Evolutionary conservation across 139 green algal species (phyloP).

Genomic region (Closterium sp.): DNA sequence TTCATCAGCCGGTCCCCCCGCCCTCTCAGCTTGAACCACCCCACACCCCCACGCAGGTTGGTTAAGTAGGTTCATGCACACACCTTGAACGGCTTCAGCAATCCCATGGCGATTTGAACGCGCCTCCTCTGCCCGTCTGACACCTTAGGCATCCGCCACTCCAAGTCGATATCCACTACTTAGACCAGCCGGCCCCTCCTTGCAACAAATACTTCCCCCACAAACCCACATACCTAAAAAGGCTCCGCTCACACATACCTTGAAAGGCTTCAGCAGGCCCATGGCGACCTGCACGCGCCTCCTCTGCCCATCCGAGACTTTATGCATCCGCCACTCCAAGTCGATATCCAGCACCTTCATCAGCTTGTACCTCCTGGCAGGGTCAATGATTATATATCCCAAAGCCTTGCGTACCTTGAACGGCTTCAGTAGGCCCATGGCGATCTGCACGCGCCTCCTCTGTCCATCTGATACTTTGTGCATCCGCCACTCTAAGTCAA

Average conservation of each 20-base stretch:
- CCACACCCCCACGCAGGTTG: no score
- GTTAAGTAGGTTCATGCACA: no score
- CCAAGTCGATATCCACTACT: constrained; percentile 92
- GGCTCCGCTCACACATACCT: no score
- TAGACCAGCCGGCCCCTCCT: constrained; percentile 24
- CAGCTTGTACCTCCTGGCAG: no score
- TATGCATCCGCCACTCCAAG: constrained; percentile 75
- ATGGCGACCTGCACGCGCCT: constrained; percentile 94
- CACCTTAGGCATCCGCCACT: constrained; percentile 91
- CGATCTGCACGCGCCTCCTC: constrained; percentile 91
- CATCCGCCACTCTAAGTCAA: constrained; percentile 91
- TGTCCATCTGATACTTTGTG: constrained; percentile 94
- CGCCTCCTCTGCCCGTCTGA: constrained; percentile 91
- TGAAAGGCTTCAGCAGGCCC: constrained; percentile 92
- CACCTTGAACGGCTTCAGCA: constrained; percentile 85
- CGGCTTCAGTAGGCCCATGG: constrained; percentile 85
- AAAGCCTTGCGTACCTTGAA: no score
- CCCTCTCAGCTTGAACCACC: no score
- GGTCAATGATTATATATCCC: no score
- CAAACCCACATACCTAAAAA: no score
- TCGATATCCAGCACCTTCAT: background rate
- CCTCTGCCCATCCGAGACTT: constrained; percentile 91
- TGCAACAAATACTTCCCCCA: no score
- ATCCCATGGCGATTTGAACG: constrained; percentile 94
- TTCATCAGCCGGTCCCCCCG: background rate